Evolutionary conservation across 371 early-diverging fungal species (phyloP).

Genomic region (Rhizopus stolonifer): DNA sequence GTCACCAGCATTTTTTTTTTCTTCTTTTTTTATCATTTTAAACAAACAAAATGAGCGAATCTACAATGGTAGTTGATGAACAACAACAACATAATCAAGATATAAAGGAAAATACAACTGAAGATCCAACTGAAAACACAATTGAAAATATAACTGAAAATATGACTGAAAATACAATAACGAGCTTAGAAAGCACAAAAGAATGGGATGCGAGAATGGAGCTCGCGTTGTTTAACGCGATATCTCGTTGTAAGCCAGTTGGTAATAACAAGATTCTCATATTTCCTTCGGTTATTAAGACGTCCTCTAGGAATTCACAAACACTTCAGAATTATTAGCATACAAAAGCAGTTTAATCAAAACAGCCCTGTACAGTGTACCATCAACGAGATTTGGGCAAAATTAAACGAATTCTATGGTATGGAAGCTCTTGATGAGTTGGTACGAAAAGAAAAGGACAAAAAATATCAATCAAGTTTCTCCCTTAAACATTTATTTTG

Average conservation of each 20-base stretch:
- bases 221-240: conserved; percentile 55
- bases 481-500: not conserved
- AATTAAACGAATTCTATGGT: conserved; percentile 53
- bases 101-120: not conserved
- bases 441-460: conserved; percentile 23
- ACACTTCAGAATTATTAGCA: conserved; percentile 63
- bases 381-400: conserved; percentile 55
- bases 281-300: too few relatives aligned
- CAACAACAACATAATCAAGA: not conserved
- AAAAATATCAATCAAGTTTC: not conserved
- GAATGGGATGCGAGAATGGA: conserved; percentile 66
- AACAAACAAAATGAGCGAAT: not conserved
- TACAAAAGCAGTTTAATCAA: conserved; percentile 59
- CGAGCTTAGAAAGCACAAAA: conserved; percentile 1
- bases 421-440: conserved; percentile 58
- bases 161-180: not conserved
- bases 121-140: not conserved
- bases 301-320: conserved; percentile 67
- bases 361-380: conserved; percentile 43
- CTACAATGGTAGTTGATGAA: not conserved
- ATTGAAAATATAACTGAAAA: not conserved
- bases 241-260: conserved; percentile 60
- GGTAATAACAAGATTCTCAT: conserved; percentile 34
- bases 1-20: not conserved
- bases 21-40: not conserved